Evolutionary conservation across 768 basidiomycete species (phyloP), one percentile per base, ranked within the genome.

Genomic region (Suillus weaverae): DNA sequence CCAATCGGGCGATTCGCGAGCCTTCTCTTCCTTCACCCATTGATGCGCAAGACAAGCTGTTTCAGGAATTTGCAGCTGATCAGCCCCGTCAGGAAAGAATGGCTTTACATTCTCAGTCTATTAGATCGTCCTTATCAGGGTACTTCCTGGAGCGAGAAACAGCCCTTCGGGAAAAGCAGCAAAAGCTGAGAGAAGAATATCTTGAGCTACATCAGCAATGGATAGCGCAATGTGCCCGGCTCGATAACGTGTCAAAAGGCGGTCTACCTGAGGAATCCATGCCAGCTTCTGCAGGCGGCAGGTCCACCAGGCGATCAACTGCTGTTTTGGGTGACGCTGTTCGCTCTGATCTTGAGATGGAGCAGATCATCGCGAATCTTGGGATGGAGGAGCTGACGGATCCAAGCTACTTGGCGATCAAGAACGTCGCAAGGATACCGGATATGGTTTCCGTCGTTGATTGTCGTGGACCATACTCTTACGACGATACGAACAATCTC

Each of bases 271-370:
- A 81, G 68, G 84, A 83, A 62, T 78, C 80, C 18, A 70, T 78
- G 18, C 74, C 74, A 5, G 70, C 74, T n/a, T 76, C 80, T 41
- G 57, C 57, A 26, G 69, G 81, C 26, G 83, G 82, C 18, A 78
- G 92, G 60, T 89, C 90, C 48, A 93, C 92, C 10, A 85, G 92
- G 35, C 86, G 93, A 32, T 86, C 89, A 11, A 83, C 88, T 55
- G 89, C 90, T 0, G 79, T 78, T 50, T 78, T 92, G 67, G 93
- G 93, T 33, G 96, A 97, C 75, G 89, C 93, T 16, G 95, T 95
- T 18, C 89, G 94, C 5, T 95, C 95, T 20, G 96, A 98, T 76
- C 84, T 97, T 63, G 97, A 98, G 80, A 95, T 97, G 88, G 93
- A 97, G 71, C 94, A 95, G 77, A 95, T 99, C 72, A 91, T 99